A percentile compares a stretch with the other conserved stretches of the same genome.
Evolutionary conservation across 2,329 filamentous ascomycete genomes (phyloP).

Genomic region (Fusarium fracticaudum): DNA sequence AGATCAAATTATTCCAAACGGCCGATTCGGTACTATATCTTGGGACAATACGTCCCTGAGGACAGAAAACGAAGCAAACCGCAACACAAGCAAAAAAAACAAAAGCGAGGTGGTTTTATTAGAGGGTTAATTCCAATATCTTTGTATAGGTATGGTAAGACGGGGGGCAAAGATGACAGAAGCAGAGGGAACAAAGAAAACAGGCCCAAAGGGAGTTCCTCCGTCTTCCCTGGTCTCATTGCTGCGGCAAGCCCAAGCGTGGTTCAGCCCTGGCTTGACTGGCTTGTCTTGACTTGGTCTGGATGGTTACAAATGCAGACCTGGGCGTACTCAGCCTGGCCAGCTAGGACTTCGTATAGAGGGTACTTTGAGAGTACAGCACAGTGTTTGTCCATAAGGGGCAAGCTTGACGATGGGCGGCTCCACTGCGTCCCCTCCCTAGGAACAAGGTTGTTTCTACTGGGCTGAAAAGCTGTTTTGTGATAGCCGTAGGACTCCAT

Average conservation of each 20-base stretch:
- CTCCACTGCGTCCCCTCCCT: background rate
- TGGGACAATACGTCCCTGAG: slow-evolving; percentile 19
- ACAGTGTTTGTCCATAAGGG: slow-evolving; percentile 14
- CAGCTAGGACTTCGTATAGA: slow-evolving; percentile 20
- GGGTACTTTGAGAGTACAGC: slow-evolving; percentile 16
- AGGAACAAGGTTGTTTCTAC: slow-evolving; percentile 15
- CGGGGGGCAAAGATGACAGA: background rate
- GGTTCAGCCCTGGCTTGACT: slow-evolving; percentile 8
- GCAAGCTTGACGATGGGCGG: slow-evolving; percentile 1
- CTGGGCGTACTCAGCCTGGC: slow-evolving; percentile 25
- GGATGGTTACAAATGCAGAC: slow-evolving; percentile 29
- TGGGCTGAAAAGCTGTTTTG: slow-evolving; percentile 4
- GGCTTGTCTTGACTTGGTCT: slow-evolving; percentile 12
- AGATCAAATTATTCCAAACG: background rate
- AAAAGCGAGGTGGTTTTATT: background rate
- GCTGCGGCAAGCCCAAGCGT: slow-evolving; percentile 32
- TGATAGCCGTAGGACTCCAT: background rate
- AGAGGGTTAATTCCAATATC: background rate
- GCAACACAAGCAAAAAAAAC: background rate
- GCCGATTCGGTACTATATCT: background rate
- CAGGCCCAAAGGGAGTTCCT: background rate
- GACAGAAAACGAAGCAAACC: slow-evolving; percentile 4
- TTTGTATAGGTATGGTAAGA: background rate
- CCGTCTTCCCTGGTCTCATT: slow-evolving; percentile 19
- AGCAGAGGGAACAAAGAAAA: slow-evolving; percentile 30